Percentiles rank a stretch among this genome's conserved stretches.
Evolutionary conservation across 441 rosid species (phyloP).

Genomic region (Aquilaria agallochum): DNA sequence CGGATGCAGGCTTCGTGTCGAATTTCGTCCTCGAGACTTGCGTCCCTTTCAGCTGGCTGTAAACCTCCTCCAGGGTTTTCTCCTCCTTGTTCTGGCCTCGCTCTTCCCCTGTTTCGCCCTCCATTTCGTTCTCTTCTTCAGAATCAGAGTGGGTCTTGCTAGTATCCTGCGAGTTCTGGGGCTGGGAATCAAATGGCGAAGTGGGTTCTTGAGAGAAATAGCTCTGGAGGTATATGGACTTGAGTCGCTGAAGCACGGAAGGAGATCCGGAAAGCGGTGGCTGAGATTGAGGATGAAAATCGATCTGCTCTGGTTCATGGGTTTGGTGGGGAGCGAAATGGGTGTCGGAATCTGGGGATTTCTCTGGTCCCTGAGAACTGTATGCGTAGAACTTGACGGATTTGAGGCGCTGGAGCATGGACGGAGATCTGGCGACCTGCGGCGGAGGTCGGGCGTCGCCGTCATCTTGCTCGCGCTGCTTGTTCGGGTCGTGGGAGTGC

Average conservation of each 20-base stretch:
- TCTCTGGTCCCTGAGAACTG: slow-evolving; percentile 50
- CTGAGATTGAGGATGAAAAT: slow-evolving; percentile 13
- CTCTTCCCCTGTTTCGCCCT: slow-evolving; percentile 8
- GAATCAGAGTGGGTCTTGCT: slow-evolving; percentile 1
- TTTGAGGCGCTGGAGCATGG: slow-evolving; percentile 60
- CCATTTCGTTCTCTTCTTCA: slow-evolving; percentile 1
- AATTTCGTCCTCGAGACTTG: slow-evolving; percentile 47
- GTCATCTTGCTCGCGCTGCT: background rate
- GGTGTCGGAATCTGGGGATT: slow-evolving; percentile 20
- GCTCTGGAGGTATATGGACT: slow-evolving; percentile 52
- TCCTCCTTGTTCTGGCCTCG: slow-evolving; percentile 24
- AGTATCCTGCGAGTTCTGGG: background rate
- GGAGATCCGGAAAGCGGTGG: slow-evolving; percentile 51
- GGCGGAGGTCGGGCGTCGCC: slow-evolving; percentile 10
- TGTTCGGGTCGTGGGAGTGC: slow-evolving; percentile 21
- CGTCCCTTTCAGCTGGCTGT: slow-evolving; percentile 31
- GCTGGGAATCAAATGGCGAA: background rate
- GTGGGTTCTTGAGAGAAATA: slow-evolving; percentile 51
- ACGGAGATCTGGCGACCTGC: slow-evolving; percentile 53
- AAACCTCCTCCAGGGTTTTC: slow-evolving; percentile 49
- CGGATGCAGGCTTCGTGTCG: slow-evolving; percentile 59
- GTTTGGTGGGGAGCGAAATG: slow-evolving; percentile 14
- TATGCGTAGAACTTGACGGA: slow-evolving; percentile 48
- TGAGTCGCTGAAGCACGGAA: slow-evolving; percentile 54
- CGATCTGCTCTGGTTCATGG: slow-evolving; percentile 22